A percentile compares a stretch with the other conserved stretches of the same genome.
Evolutionary conservation across 352 stramenopile genomes (phyloP).

Genomic region (Phytopythium mirpurense): DNA sequence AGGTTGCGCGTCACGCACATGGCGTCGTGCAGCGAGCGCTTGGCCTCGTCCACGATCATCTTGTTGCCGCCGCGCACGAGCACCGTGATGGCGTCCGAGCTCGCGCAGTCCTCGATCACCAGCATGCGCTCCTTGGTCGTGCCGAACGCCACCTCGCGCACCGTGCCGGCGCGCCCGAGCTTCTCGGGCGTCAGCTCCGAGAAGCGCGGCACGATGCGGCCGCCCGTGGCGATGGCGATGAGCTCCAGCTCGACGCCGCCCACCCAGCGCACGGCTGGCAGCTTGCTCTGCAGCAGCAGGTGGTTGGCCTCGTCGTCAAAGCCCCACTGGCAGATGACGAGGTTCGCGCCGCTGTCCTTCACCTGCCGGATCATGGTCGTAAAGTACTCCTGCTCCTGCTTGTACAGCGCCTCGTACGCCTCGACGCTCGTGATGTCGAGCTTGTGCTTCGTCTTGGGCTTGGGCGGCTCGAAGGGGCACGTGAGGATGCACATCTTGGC

Average conservation of each 20-base stretch:
- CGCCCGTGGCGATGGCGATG: constrained; percentile 99
- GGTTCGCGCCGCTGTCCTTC: constrained; percentile 97
- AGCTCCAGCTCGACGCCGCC: constrained; percentile 99
- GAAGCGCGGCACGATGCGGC: constrained; percentile 98
- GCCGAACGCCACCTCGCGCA: constrained; percentile 97
- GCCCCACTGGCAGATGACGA: constrained; percentile 99
- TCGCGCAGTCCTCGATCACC: constrained; percentile 98
- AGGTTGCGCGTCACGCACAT: constrained; percentile 99
- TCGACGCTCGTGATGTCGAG: constrained; percentile 98
- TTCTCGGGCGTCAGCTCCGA: constrained; percentile 96
- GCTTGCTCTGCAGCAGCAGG: constrained; percentile 96
- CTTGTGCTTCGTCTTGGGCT: constrained; percentile 99
- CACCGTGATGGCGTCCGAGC: constrained; percentile 97
- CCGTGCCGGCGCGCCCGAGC: constrained; percentile 91
- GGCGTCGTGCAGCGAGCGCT: constrained; percentile 98
- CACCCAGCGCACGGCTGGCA: constrained; percentile 98
- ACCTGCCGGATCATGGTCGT: constrained; percentile 98
- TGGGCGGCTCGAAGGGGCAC: constrained; percentile 98
- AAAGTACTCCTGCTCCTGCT: constrained; percentile 99
- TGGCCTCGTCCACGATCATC: constrained; percentile 99
- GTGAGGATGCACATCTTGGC: constrained; percentile 99
- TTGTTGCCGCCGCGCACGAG: constrained; percentile 98
- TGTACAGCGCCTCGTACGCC: constrained; percentile 96
- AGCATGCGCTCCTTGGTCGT: constrained; percentile 98
- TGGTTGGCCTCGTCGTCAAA: constrained; percentile 99